Percentiles rank a stretch among this genome's conserved stretches.
Evolutionary conservation across 2,329 filamentous ascomycete genomes (phyloP).

Genomic region (Alternaria triticina): DNA sequence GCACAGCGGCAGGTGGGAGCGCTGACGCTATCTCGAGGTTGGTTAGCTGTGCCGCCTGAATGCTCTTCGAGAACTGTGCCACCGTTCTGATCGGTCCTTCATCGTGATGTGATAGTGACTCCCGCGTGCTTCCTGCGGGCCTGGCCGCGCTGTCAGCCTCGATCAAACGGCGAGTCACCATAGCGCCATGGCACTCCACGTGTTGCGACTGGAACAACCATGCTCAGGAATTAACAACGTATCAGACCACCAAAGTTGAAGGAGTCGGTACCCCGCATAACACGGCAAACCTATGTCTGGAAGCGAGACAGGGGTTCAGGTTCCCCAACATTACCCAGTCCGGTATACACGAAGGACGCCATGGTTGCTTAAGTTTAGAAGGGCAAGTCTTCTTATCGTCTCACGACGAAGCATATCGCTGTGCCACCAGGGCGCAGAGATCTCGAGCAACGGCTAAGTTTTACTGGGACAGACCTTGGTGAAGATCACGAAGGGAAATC

Average conservation of each 20-base stretch:
- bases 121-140: not conserved
- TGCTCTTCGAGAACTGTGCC: slow-evolving; percentile 15
- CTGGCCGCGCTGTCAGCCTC: not conserved
- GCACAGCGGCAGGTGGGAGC: not conserved
- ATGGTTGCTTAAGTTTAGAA: not conserved
- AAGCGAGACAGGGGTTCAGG: slow-evolving; percentile 25
- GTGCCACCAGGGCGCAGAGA: not conserved
- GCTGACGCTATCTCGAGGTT: slow-evolving; percentile 3
- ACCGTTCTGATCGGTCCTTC: slow-evolving; percentile 9
- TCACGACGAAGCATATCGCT: not conserved
- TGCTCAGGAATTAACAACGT: too few relatives aligned
- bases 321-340: not conserved
- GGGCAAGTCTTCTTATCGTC: not conserved
- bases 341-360: slow-evolving; percentile 5
- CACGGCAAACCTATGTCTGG: slow-evolving; percentile 24
- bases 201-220: not conserved
- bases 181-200: not conserved
- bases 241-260: not conserved
- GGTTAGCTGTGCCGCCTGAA: slow-evolving; percentile 6
- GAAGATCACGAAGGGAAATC: not conserved
- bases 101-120: not conserved
- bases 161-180: not conserved
- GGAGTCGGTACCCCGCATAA: slow-evolving; percentile 38
- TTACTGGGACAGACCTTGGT: not conserved
- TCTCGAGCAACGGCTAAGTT: not conserved